phyloP scores from a whole-genome alignment of 208 protist species.

The Wallacemonas sp. region DNA sequence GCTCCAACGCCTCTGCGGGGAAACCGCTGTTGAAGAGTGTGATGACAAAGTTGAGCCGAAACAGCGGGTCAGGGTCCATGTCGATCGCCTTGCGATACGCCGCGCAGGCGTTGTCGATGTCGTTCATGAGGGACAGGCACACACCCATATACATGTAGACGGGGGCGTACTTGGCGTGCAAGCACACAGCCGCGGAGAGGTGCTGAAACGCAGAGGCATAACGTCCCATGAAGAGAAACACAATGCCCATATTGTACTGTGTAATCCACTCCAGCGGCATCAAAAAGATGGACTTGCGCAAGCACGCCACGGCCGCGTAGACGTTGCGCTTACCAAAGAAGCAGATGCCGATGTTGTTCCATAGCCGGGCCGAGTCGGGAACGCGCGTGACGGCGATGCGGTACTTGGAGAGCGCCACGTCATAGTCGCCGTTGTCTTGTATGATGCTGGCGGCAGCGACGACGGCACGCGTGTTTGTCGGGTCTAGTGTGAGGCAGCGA shows the following conservation, averaged over 20 bases:
- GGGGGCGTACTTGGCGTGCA: constrained; percentile 85
- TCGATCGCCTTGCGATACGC: constrained; percentile 92
- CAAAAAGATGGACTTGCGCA: constrained; percentile 93
- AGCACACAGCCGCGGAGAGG: constrained; percentile 89
- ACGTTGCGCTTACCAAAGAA: constrained; percentile 95
- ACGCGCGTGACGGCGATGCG: constrained; percentile 84
- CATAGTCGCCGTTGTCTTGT: constrained; percentile 95
- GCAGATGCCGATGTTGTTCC: constrained; percentile 98
- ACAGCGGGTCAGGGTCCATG: constrained; percentile 84
- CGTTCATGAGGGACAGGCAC: constrained; percentile 92
- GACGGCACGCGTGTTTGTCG: constrained; percentile 88
- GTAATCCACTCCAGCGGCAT: constrained; percentile 97
- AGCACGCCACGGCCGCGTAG: constrained; percentile 94
- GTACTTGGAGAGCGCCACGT: constrained; percentile 96
- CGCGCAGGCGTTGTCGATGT: constrained; percentile 92
- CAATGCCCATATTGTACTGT: constrained; percentile 94
- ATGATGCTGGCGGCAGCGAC: constrained; percentile 94
- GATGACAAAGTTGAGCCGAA: constrained; percentile 92
- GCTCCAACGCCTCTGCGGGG: constrained; percentile 33
- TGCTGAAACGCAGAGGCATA: constrained; percentile 96
- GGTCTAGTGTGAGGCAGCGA: constrained; percentile 90
- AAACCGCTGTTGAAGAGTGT: constrained; percentile 74
- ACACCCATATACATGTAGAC: constrained; percentile 95
- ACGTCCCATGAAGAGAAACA: constrained; percentile 89
- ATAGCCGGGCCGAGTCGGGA: constrained; percentile 94